These are phyloP conservation scores for Zygoascus bituminiphila DNA, from an alignment of 805 yeast species.

Conservation along the genomic window DNA sequence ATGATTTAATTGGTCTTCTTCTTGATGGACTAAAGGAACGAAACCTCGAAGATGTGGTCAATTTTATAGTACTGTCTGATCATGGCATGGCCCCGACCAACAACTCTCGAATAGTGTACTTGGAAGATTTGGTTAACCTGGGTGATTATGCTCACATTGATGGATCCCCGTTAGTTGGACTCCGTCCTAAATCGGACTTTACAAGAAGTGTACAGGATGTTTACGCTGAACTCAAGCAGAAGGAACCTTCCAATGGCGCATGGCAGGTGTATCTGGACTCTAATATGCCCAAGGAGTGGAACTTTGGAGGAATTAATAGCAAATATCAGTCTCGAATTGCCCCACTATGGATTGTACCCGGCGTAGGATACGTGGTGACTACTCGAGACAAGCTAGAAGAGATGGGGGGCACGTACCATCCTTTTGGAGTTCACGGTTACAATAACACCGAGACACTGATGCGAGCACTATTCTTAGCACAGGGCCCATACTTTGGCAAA, in stretches of 20 bases:
- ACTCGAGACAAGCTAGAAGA: slow-evolving; percentile 48
- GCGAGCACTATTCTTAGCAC: slow-evolving; percentile 73
- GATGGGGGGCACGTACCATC: slow-evolving; percentile 42
- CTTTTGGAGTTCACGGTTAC: slow-evolving; percentile 81
- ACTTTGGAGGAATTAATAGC: slow-evolving; percentile 41
- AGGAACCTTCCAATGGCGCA: slow-evolving; percentile 17
- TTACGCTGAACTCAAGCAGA: slow-evolving; percentile 23
- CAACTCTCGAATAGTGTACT: slow-evolving; percentile 52
- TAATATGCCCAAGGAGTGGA: slow-evolving; percentile 45
- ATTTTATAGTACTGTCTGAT: slow-evolving; percentile 74
- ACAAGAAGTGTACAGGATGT: slow-evolving; percentile 34
- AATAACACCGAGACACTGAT: slow-evolving; percentile 67
- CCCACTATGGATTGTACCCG: slow-evolving; percentile 79
- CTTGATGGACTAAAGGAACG: slow-evolving; percentile 42
- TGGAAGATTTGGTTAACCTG: slow-evolving; percentile 63
- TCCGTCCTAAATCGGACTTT: slow-evolving; percentile 44
- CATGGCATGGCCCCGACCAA: slow-evolving; percentile 93
- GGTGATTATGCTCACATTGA: slow-evolving; percentile 51
- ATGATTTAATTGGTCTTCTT: slow-evolving; percentile 48
- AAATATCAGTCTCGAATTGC: slow-evolving; percentile 49
- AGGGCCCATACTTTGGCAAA: slow-evolving; percentile 65
- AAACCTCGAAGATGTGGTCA: slow-evolving; percentile 56
- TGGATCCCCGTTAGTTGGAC: slow-evolving; percentile 83
- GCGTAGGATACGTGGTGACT: slow-evolving; percentile 68
- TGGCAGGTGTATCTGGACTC: slow-evolving; percentile 46